These are phyloP conservation scores for Bacidia rubella DNA, from an alignment of 495 filamentous ascomycete species.

Conservation along the genomic window DNA sequence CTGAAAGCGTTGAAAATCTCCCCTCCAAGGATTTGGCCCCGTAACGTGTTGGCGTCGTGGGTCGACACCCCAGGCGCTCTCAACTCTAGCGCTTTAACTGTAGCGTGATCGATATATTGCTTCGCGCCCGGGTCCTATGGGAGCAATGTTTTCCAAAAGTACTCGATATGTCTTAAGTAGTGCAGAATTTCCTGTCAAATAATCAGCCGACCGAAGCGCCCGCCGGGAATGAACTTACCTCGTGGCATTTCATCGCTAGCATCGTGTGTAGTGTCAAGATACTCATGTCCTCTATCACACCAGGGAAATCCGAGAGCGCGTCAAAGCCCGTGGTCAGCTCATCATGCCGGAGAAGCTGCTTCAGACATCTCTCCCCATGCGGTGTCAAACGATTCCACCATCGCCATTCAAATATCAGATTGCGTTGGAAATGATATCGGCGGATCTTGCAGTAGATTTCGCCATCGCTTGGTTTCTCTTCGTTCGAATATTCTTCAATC, in stretches of 20 bases:
- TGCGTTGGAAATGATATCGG: background rate
- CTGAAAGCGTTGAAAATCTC: background rate
- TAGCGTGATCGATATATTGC: background rate
- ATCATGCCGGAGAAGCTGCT: background rate
- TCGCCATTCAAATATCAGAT: background rate
- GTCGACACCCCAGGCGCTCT: background rate
- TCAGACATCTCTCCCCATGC: background rate
- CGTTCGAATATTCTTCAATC: constrained; percentile 26
- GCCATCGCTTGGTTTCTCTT: constrained; percentile 23
- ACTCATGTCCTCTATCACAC: background rate
- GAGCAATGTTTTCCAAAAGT: background rate
- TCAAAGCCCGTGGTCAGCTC: background rate
- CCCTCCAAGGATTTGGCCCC: background rate
- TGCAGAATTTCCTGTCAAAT: background rate
- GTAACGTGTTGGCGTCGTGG: background rate
- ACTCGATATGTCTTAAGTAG: background rate
- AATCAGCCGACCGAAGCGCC: background rate
- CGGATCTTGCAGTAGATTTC: constrained; percentile 30
- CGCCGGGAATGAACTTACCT: background rate
- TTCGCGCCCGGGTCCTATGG: background rate
- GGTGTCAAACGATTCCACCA: background rate
- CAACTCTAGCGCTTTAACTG: background rate
- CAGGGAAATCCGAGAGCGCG: background rate
- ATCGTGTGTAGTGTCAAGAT: background rate
- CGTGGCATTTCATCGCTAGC: background rate